A percentile compares a stretch with the other conserved stretches of the same genome.
Conservation (phyloP, 2,329 filamentous ascomycete species). For the Aspergillus nomiae region DNA sequence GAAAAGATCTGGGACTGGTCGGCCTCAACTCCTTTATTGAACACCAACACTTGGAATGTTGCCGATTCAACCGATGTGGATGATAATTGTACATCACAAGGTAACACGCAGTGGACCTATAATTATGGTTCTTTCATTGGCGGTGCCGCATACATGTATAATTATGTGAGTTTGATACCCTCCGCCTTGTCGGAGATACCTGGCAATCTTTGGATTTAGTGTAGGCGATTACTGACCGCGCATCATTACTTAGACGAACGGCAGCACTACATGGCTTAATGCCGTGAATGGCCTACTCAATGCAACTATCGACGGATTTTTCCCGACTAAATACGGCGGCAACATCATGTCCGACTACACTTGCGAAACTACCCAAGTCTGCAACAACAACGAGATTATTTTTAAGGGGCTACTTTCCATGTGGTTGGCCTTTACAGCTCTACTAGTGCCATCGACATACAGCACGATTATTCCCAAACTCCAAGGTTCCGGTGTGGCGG, state of each 20-base stretch:
- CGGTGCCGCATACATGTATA: slow-evolving; percentile 70
- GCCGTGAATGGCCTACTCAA: slow-evolving; percentile 60
- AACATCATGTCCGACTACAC: slow-evolving; percentile 65
- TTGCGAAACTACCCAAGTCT: slow-evolving; percentile 63
- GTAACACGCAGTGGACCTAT: slow-evolving; percentile 68
- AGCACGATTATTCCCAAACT: slow-evolving; percentile 61
- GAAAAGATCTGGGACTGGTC: slow-evolving; percentile 66
- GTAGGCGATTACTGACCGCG: neutral
- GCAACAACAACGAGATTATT: slow-evolving; percentile 70
- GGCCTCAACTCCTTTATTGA: slow-evolving; percentile 57
- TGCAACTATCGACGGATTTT: slow-evolving; percentile 53
- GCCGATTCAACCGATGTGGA: slow-evolving; percentile 64
- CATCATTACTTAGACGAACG: slow-evolving; percentile 33
- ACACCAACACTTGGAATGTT: slow-evolving; percentile 60
- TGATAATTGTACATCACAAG: slow-evolving; percentile 62
- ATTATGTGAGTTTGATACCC: slow-evolving; percentile 45
- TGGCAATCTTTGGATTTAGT: neutral
- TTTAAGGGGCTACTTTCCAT: slow-evolving; percentile 74
- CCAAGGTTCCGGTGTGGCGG: slow-evolving; percentile 59
- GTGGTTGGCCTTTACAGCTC: slow-evolving; percentile 63
- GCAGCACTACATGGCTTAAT: slow-evolving; percentile 53
- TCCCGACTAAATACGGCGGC: slow-evolving; percentile 45
- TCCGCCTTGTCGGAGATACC: neutral
- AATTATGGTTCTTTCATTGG: slow-evolving; percentile 62
- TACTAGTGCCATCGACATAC: slow-evolving; percentile 62